Base-by-base conservation (phyloP, 1,139 yeast genomes). In the Groenewaldozyma auringiensis region DNA sequence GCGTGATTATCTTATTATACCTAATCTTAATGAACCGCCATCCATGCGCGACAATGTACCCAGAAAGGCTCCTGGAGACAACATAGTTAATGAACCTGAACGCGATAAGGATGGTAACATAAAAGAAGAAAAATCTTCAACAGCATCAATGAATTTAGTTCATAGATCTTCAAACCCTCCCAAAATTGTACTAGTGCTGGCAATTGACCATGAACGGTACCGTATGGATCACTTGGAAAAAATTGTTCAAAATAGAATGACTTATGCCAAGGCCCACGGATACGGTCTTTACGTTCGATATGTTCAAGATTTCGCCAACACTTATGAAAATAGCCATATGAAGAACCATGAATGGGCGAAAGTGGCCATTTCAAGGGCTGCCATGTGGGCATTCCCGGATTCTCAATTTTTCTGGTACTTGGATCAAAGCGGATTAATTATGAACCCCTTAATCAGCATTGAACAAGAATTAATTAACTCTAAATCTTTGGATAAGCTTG, bases 371-470 rank as follows among this genome's bases (percentile, higher is more conserved):
- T 60, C 83, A 60, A 73, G 94, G 53, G 89, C 89, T 13, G 96
- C 96, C 6, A 78, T 86, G 81, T 78, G 78, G 63, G 89, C 94
- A 0, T 85, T 86, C 67, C 96, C 96, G 1, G 68, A 79, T 38
- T 82, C 95, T 4, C 78, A 83, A 59, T 83, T 86, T 73, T 81
- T 86, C 57, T 83, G 95, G 88, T 88, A 79, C 59, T 61, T 88
- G 41, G 95, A 84, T 60, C 51, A 53, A 40, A 52, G 81, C 56
- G 76, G 86, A 0, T 63, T 84, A 46, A 77, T 88, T 47, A 80
- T 82, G 84, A 75, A 84, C 48, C 67, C 76, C 49, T 74, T 75
- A 43, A 69, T 79, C 35, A 76, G 82, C 50, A 57, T 87, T 37
- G 67, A 74, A 34, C 70, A 78, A 32, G 76, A 80, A 52, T 61